These are phyloP conservation scores for Cryptosporidium ubiquitum DNA, from an alignment of 169 alveolate species.

Conservation along the genomic window DNA sequence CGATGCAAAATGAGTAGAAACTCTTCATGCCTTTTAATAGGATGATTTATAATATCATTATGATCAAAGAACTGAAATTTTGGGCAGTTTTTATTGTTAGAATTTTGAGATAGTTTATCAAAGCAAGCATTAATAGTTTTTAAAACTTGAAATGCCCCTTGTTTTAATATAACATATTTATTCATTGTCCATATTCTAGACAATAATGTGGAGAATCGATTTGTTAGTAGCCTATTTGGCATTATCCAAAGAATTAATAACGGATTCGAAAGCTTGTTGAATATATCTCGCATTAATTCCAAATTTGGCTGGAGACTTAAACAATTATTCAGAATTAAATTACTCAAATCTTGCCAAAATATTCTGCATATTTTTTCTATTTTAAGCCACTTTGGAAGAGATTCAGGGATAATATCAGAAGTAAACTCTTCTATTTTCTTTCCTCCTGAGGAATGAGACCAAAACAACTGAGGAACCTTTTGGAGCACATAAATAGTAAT, in stretches of 20 bases:
- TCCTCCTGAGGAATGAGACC: slow-evolving; percentile 46
- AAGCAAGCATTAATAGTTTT: slow-evolving; percentile 15
- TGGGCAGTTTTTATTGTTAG: background rate
- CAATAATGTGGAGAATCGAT: slow-evolving; percentile 14
- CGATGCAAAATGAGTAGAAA: slow-evolving; percentile 55
- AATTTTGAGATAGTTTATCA: background rate
- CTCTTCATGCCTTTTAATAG: slow-evolving; percentile 51
- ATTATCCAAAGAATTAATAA: slow-evolving; percentile 25
- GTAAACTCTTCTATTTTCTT: background rate
- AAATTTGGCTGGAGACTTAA: slow-evolving; percentile 20
- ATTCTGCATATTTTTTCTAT: background rate
- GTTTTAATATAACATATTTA: slow-evolving; percentile 12
- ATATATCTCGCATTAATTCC: slow-evolving; percentile 25
- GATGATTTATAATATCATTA: slow-evolving; percentile 1
- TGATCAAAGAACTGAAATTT: slow-evolving; percentile 9
- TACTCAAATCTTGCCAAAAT: slow-evolving; percentile 56
- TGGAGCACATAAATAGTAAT: background rate
- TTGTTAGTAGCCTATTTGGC: slow-evolving; percentile 26
- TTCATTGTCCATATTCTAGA: slow-evolving; percentile 72
- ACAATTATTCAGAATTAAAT: slow-evolving; percentile 37
- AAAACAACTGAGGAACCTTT: slow-evolving; percentile 15
- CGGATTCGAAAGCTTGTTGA: slow-evolving; percentile 27
- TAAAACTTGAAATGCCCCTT: slow-evolving; percentile 33
- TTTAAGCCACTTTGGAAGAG: slow-evolving; percentile 33
- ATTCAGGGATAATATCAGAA: background rate